phyloP scores from a whole-genome alignment of 805 yeast species.

The Hanseniaspora lindneri region DNA sequence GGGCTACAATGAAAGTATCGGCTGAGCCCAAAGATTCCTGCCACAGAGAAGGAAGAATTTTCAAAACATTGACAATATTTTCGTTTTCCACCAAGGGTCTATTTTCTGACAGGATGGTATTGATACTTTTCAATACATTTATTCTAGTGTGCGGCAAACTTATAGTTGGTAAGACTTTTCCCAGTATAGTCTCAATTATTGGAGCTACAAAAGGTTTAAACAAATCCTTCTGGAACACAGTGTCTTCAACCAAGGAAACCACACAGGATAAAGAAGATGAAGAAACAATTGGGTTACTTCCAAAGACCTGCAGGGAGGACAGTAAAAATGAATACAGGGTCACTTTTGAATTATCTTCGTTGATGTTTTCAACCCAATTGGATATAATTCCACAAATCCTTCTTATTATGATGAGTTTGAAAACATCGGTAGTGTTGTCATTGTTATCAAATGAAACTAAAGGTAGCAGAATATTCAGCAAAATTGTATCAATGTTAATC shows the following conservation, averaged over 20 bases:
- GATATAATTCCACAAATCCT: conserved; percentile 63
- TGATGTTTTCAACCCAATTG: conserved; percentile 68
- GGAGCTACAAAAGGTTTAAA: conserved; percentile 55
- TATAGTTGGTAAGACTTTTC: conserved; percentile 37
- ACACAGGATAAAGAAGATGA: conserved; percentile 63
- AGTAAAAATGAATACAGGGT: conserved; percentile 48
- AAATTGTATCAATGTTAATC: conserved; percentile 57
- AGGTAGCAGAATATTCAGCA: conserved; percentile 54
- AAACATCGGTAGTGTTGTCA: conserved; percentile 25
- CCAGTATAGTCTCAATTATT: conserved; percentile 39
- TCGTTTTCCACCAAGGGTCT: conserved; percentile 48
- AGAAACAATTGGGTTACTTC: conserved; percentile 69
- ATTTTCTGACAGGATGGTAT: conserved; percentile 51
- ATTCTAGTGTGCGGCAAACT: conserved; percentile 63
- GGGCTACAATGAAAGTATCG: conserved; percentile 39
- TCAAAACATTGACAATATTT: conserved; percentile 40
- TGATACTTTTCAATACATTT: conserved; percentile 55
- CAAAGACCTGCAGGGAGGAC: conserved; percentile 36
- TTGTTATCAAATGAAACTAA: conserved; percentile 33
- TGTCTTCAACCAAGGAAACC: conserved; percentile 62
- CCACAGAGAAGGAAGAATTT: conserved; percentile 68
- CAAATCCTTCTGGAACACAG: conserved; percentile 63
- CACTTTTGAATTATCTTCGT: conserved; percentile 46
- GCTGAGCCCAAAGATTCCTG: conserved; percentile 23
- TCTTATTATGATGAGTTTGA: conserved; percentile 46